Conservation (phyloP, 164 flowering plant genomes). For the Stephania japonica region DNA sequence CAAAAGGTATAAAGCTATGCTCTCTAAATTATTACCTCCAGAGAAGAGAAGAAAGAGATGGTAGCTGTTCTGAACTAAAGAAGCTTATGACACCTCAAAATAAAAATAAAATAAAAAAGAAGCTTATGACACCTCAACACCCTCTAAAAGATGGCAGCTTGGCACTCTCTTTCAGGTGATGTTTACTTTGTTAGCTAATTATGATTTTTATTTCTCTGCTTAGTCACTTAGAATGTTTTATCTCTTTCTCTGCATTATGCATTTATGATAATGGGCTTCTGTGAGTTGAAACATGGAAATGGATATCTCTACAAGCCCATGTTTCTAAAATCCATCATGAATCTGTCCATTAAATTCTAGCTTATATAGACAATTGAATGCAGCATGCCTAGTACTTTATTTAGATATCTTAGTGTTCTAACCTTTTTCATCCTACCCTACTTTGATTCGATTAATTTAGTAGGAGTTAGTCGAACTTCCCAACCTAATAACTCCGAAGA, state of each 20-base stretch:
- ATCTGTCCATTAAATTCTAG: background rate
- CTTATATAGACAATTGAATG: too few species aligned
- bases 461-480: too few species aligned
- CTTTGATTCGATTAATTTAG: too few species aligned
- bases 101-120: too few species aligned
- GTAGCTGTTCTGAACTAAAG: background rate
- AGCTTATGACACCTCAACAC: constrained; percentile 3
- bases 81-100: constrained; percentile 2
- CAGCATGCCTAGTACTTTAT: too few species aligned
- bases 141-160: background rate
- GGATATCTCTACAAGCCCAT: background rate
- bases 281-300: background rate
- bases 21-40: background rate
- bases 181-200: background rate
- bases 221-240: background rate
- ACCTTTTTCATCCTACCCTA: too few species aligned
- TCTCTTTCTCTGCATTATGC: background rate
- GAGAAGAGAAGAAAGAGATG: background rate
- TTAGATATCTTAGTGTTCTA: too few species aligned
- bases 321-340: background rate
- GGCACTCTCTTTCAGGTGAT: constrained; percentile 4
- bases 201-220: too few species aligned
- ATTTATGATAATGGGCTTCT: background rate
- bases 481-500: too few species aligned
- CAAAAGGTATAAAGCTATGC: background rate